Evolutionary conservation across 1,139 yeast species (phyloP).

Genomic region (Yamadazyma triangularis): DNA sequence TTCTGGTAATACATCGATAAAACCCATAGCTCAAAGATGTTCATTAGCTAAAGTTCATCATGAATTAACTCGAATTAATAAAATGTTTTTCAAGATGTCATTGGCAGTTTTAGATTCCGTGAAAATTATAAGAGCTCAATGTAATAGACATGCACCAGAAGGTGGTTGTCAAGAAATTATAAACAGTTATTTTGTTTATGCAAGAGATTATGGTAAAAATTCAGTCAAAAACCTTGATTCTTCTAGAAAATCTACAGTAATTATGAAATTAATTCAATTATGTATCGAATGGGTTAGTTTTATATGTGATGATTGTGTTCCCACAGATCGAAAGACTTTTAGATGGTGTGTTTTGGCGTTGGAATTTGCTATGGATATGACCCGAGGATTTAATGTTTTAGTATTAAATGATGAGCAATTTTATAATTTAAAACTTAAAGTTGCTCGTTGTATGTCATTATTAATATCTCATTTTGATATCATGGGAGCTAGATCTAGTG

Average conservation of each 20-base stretch:
- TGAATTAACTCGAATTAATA: conserved; percentile 65
- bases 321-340: conserved; percentile 86
- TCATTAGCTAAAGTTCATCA: conserved; percentile 71
- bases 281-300: conserved; percentile 91
- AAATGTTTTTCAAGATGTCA: conserved; percentile 66
- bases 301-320: conserved; percentile 90
- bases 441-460: conserved; percentile 92
- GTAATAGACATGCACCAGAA: conserved; percentile 33
- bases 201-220: conserved; percentile 79
- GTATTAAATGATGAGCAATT: conserved; percentile 79
- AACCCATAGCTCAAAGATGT: conserved; percentile 57
- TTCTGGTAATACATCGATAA: conserved; percentile 30
- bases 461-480: conserved; percentile 94
- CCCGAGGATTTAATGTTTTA: conserved; percentile 82
- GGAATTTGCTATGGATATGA: conserved; percentile 95
- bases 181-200: conserved; percentile 72
- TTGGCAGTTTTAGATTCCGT: conserved; percentile 65
- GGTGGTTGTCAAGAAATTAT: conserved; percentile 73
- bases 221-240: conserved; percentile 64
- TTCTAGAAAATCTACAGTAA: conserved; percentile 61
- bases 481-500: conserved; percentile 95
- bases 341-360: conserved; percentile 95
- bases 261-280: conserved; percentile 67
- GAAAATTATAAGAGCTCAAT: conserved; percentile 45
- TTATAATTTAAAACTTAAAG: conserved; percentile 66